Percentiles rank a stretch among this genome's conserved stretches.
Evolutionary conservation across 441 rosid species (phyloP).

Genomic region (Euphorbia schlechtendalii): DNA sequence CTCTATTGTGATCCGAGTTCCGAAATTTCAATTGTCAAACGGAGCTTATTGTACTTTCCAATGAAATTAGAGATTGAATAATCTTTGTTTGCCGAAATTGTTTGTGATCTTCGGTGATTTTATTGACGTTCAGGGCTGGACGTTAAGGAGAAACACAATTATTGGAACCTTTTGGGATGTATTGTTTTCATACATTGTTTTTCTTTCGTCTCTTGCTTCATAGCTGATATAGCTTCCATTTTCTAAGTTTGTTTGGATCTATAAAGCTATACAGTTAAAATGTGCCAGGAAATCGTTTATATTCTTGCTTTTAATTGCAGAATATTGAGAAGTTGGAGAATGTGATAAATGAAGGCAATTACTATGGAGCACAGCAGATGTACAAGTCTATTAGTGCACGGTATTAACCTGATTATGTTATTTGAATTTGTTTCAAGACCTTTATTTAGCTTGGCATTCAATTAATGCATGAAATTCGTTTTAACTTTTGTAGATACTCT

Average conservation of each 20-base stretch:
- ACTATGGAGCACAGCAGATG: conserved; percentile 96
- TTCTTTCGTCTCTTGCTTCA: conserved; percentile 5
- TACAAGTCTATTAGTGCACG: conserved; percentile 81
- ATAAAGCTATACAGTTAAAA: neutral
- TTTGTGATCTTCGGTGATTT: neutral
- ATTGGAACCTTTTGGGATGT: neutral
- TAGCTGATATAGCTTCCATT: neutral
- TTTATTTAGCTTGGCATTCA: neutral
- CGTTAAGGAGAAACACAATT: neutral
- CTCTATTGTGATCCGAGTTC: neutral
- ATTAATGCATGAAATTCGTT: neutral
- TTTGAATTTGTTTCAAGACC: neutral
- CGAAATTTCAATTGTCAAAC: neutral
- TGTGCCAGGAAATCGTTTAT: neutral
- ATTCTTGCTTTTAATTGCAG: conserved; percentile 30
- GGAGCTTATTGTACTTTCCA: neutral
- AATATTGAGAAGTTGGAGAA: conserved; percentile 77
- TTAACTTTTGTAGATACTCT: conserved; percentile 46
- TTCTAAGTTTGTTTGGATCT: neutral
- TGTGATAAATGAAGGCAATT: conserved; percentile 64
- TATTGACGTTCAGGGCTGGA: neutral
- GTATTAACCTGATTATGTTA: conserved; percentile 23
- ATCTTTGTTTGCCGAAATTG: no score
- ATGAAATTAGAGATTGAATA: neutral
- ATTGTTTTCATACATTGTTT: neutral